These are phyloP conservation scores for Cladosporium sp. DNA, from an alignment of 2,329 filamentous ascomycete species.

Conservation along the genomic window DNA sequence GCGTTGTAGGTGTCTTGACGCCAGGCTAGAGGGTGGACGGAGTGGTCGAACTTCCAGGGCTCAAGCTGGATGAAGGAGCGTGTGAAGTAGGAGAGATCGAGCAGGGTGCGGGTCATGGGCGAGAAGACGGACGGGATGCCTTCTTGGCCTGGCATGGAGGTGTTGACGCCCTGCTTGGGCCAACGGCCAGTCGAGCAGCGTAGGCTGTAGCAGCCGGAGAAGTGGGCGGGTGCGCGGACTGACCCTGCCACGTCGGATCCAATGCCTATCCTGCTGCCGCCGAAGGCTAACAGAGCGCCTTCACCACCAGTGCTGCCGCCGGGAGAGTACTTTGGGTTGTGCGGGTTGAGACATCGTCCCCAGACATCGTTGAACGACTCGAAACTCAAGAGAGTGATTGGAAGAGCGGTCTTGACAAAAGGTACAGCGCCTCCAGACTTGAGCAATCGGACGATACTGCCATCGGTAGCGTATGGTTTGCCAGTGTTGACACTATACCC, in stretches of 20 bases:
- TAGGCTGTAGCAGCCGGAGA: constrained; percentile 83
- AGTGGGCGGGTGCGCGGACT: constrained; percentile 83
- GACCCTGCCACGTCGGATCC: constrained; percentile 90
- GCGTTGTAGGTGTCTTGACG: constrained; percentile 61
- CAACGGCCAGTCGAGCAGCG: constrained; percentile 86
- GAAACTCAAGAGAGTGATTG: constrained; percentile 82
- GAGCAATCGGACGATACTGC: constrained; percentile 70
- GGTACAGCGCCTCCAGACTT: constrained; percentile 86
- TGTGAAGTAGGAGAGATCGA: constrained; percentile 83
- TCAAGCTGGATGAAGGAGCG: constrained; percentile 74
- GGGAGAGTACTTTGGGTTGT: constrained; percentile 60
- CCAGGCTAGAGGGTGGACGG: constrained; percentile 84
- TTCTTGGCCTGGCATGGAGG: constrained; percentile 90
- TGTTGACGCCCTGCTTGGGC: constrained; percentile 80
- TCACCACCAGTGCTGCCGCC: constrained; percentile 89
- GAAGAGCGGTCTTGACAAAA: constrained; percentile 90
- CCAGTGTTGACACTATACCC: constrained; percentile 74
- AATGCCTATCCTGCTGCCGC: constrained; percentile 80
- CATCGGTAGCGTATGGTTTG: constrained; percentile 67
- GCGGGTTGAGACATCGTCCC: constrained; percentile 51
- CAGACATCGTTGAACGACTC: constrained; percentile 79
- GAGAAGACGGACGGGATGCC: constrained; percentile 86
- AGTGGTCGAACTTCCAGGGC: constrained; percentile 87
- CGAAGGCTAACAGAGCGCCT: constrained; percentile 75
- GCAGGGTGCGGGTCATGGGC: constrained; percentile 84